These are phyloP conservation scores for Pachysandra terminalis DNA, from an alignment of 164 flowering plant species.

Conservation along the genomic window DNA sequence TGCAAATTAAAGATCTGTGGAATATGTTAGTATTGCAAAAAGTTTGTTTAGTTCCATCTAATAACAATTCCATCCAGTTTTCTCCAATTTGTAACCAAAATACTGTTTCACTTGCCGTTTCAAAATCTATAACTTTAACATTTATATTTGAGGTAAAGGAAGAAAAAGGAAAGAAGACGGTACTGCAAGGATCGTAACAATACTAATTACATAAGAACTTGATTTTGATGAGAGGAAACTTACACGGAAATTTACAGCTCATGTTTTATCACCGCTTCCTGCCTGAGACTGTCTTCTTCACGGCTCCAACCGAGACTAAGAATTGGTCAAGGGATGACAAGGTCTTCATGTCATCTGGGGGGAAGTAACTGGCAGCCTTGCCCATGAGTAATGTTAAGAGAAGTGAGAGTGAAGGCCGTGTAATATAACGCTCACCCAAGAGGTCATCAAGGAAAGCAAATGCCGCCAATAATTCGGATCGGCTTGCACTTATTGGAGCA, in stretches of 20 bases:
- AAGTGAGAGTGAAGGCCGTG: slow-evolving; percentile 68
- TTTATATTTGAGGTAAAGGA: not conserved
- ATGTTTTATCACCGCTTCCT: slow-evolving; percentile 28
- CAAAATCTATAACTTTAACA: not conserved
- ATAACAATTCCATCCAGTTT: not conserved
- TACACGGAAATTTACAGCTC: not conserved
- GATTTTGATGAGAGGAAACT: not conserved
- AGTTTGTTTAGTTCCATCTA: not conserved
- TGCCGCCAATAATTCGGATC: slow-evolving; percentile 84
- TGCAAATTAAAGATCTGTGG: not conserved
- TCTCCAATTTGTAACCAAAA: no score
- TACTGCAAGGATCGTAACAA: not conserved
- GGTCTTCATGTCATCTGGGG: slow-evolving; percentile 97
- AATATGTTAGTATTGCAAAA: no score
- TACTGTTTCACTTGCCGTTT: not conserved
- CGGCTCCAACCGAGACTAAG: slow-evolving; percentile 86
- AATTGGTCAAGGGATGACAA: slow-evolving; percentile 91
- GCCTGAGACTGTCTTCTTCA: slow-evolving; percentile 94
- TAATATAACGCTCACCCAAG: slow-evolving; percentile 64
- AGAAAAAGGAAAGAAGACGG: not conserved
- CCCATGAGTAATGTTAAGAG: slow-evolving; percentile 80
- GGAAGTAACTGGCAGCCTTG: slow-evolving; percentile 91
- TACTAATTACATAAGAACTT: not conserved
- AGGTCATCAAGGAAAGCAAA: slow-evolving; percentile 91
- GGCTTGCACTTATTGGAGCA: slow-evolving; percentile 77